A percentile compares a stretch with the other conserved stretches of the same genome.
Evolutionary conservation across 306 rosid genomes (phyloP).

Genomic region (Vachellia pachyceras): DNA sequence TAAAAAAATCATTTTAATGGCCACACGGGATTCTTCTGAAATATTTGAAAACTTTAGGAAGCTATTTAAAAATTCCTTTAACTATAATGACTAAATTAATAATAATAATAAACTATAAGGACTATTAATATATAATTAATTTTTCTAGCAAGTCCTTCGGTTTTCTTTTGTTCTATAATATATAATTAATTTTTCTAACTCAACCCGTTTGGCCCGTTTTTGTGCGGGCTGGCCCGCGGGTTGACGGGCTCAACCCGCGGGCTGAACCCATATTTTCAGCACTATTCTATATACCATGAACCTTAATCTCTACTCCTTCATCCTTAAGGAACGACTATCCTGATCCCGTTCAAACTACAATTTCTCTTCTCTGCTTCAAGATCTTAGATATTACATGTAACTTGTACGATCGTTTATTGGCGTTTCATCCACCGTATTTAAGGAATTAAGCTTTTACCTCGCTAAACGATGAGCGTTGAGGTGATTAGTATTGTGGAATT

Average conservation of each 20-base stretch:
- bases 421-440: not conserved
- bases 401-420: not conserved
- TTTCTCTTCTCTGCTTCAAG: not conserved
- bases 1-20: too few species aligned
- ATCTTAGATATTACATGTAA: not conserved
- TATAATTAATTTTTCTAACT: too few species aligned
- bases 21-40: not conserved
- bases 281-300: too few species aligned
- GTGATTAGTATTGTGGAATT: too few species aligned
- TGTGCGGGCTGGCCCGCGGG: too few species aligned
- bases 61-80: not conserved
- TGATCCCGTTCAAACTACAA: not conserved
- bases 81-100: too few species aligned
- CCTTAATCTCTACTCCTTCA: not conserved
- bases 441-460: not conserved
- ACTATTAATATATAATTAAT: too few species aligned
- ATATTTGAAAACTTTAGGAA: not conserved
- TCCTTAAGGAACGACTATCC: not conserved
- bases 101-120: not conserved
- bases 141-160: not conserved
- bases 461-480: not conserved
- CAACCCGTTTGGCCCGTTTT: too few species aligned
- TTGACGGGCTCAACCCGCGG: too few species aligned
- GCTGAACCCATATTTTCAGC: too few species aligned
- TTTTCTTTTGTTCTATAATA: too few species aligned